phyloP scores from a whole-genome alignment of 768 basidiomycete genomes.

The Rhodotorula diobovata region DNA sequence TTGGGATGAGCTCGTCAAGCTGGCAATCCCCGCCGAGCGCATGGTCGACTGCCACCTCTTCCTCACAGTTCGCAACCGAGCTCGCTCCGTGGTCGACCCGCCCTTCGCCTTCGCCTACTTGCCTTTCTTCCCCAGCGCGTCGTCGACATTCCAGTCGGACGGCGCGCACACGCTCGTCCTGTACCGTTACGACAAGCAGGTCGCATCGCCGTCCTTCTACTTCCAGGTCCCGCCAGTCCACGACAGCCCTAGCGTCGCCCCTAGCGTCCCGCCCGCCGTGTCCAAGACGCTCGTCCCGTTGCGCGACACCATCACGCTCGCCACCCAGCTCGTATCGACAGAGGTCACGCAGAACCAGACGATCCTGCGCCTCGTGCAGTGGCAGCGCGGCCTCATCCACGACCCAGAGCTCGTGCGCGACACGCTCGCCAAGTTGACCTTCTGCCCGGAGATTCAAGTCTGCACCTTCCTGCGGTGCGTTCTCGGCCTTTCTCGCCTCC shows the following conservation, averaged over 20 bases:
- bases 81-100: background rate
- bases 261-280: slow-evolving; percentile 53
- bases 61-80: slow-evolving; percentile 68
- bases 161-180: slow-evolving; percentile 79
- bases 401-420: slow-evolving; percentile 61
- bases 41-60: slow-evolving; percentile 82
- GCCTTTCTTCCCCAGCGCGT: slow-evolving; percentile 70
- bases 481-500: background rate
- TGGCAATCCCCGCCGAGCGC: slow-evolving; percentile 64
- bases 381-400: slow-evolving; percentile 63
- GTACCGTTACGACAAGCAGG: slow-evolving; percentile 63
- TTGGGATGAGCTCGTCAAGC: slow-evolving; percentile 86
- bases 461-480: slow-evolving; percentile 35
- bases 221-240: slow-evolving; percentile 64
- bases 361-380: slow-evolving; percentile 70
- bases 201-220: slow-evolving; percentile 61
- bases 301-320: slow-evolving; percentile 67
- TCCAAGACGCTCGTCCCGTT: slow-evolving; percentile 63
- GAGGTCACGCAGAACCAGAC: slow-evolving; percentile 85
- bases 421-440: slow-evolving; percentile 66
- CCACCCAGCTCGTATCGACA: slow-evolving; percentile 87
- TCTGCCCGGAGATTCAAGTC: slow-evolving; percentile 67
- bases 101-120: slow-evolving; percentile 91
- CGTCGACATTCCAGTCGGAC: slow-evolving; percentile 72
- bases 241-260: slow-evolving; percentile 50